Conservation (phyloP, 352 stramenopile genomes). For the Phytophthora parvispora region DNA sequence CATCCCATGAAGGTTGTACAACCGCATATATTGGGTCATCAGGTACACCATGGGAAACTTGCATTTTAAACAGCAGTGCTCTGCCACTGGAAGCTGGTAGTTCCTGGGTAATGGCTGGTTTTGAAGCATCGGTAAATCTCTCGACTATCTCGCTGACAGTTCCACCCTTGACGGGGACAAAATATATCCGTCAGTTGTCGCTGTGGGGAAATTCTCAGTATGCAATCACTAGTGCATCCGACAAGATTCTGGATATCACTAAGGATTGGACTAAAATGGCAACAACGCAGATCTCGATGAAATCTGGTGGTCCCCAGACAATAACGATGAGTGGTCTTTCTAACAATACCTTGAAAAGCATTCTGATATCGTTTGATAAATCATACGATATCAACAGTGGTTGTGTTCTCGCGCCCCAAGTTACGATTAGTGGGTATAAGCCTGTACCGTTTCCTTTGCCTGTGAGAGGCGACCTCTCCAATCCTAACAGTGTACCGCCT, state of each 20-base stretch:
- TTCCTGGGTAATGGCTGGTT: conserved; percentile 68
- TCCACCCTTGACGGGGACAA: conserved; percentile 47
- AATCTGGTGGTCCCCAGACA: conserved; percentile 49
- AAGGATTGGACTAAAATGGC: conserved; percentile 54
- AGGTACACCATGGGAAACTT: conserved; percentile 41
- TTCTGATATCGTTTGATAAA: conserved; percentile 60
- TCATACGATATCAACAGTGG: conserved; percentile 60
- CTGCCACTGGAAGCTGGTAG: conserved; percentile 44
- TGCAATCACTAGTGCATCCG: conserved; percentile 13
- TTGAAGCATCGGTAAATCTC: conserved; percentile 42
- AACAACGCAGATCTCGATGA: conserved; percentile 48
- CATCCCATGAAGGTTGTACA: conserved; percentile 6
- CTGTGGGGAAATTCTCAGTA: conserved; percentile 54
- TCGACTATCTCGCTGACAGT: conserved; percentile 52
- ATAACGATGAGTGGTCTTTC: conserved; percentile 38
- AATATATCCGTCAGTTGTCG: conserved; percentile 58
- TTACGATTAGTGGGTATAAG: conserved; percentile 47
- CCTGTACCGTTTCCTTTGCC: conserved; percentile 57
- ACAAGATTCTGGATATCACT: conserved; percentile 36
- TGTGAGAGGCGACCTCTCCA: conserved; percentile 53
- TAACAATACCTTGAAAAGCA: conserved; percentile 25
- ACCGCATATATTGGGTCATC: conserved; percentile 17
- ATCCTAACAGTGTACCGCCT: conserved; percentile 41
- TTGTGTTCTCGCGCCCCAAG: conserved; percentile 50
- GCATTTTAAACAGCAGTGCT: conserved; percentile 47